Evolutionary conservation across 106 monocot species (phyloP), one percentile per base, ranked within the genome.

Genomic region (Cymbidium sinense): DNA sequence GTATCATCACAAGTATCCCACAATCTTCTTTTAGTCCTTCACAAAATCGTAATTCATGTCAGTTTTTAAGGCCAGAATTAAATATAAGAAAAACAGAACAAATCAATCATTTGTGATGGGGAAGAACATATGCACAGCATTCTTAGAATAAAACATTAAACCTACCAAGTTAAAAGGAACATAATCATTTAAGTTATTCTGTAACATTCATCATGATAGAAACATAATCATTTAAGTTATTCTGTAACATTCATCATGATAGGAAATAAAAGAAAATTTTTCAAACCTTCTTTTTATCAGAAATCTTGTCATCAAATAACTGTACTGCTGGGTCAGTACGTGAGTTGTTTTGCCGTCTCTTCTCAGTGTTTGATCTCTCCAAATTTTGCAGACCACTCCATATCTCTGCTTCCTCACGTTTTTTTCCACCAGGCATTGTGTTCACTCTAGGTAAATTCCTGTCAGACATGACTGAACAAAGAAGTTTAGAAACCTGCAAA

Each of bases 241-340:
- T n/a, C n/a, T n/a, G n/a, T n/a, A n/a, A n/a, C n/a, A n/a, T n/a
- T n/a, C n/a, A n/a, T n/a, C n/a, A 37, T 36, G n/a, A 71, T 36
- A 71, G 37, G 29, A 43, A n/a, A n/a, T 2, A 27, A 4, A 21
- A 43, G 37, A 19, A 43, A 58, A 33, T 43, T 30, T 20, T 75
- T 21, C 76, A 64, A 70, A 98, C 96, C 94, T 98, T 98, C 73
- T 90, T 88, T 81, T 83, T 90, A 29, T 78, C 83, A 75, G 96
- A 83, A 70, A 98, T 85, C 51, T 91, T 92, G 25, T 86, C 88
- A 86, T 87, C 87, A 70, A 98, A 92, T 77, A 98, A 84, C 70
- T 88, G 84, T 29, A 79, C 82, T 70, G 89, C 70, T 64, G 86
- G 75, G 61, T 87, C 86, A 80, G 34, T 72, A 64, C 52, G 86